Evolutionary conservation across 768 basidiomycete genomes (phyloP), one percentile per base, ranked within the genome.

Genomic region (Xanthoconium stramineum): DNA sequence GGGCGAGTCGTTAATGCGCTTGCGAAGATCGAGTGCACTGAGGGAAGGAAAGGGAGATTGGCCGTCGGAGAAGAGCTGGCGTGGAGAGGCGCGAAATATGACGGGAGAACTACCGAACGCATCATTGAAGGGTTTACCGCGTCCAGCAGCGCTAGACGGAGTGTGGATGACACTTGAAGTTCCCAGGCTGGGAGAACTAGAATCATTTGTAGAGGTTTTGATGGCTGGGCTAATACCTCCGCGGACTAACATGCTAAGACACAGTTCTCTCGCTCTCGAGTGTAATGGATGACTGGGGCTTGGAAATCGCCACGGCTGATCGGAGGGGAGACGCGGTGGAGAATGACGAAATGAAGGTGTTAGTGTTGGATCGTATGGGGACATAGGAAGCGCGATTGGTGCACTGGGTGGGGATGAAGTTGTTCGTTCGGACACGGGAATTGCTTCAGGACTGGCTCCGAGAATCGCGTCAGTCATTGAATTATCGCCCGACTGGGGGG

Each of bases 261-360:
- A 85, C 17, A 88, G 65, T 54, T 89, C 85, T 36, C 83, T 80
- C 15, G 82, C 78, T 38, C 72, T 78, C 17, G 83, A 84, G 69
- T 89, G 85, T 40, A 90, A 71, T 2, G 88, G 88, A 64, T 91
- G 88, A 54, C 85, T 88, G 12, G 88, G 88, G 63, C 88, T 91
- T 9, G 86, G 83, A 65, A 84, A 89, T 37, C 87, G 83, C 89
- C 89, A 91, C 3, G 89, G 89, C 57, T 90, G 89, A 62, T 89
- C 85, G 17, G 85, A 88, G 7, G 88, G 87, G 24, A 86, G 80
- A 11, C 83, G 85, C 1, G 85, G 81, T 17, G 88, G 86, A 11
- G 87, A 89, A 69, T 91, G 88, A 38, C 86, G 83, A 69, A 91
- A 91, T 5, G 88, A 80, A 1, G 89, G 89, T 1, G 89, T 89